Evolutionary conservation across 768 basidiomycete species (phyloP).

Genomic region (Cyclocybe cylindracea): DNA sequence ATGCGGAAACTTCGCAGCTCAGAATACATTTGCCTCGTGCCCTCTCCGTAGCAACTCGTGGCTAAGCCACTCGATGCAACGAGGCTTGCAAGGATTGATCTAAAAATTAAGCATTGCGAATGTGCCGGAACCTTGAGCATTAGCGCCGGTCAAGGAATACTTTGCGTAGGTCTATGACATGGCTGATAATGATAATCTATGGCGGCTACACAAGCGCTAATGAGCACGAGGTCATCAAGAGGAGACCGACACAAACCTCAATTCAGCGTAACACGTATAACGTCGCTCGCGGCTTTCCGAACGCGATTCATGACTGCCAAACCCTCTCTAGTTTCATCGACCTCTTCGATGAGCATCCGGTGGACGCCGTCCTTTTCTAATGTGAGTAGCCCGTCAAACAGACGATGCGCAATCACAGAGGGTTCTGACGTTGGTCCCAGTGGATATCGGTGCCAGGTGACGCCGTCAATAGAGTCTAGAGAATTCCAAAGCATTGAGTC

Average conservation of each 20-base stretch:
- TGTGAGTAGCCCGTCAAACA: slow-evolving; percentile 86
- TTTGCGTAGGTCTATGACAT: no score
- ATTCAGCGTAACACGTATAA: slow-evolving; percentile 23
- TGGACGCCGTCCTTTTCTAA: slow-evolving; percentile 79
- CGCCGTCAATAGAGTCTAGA: slow-evolving; percentile 28
- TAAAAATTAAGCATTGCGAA: no score
- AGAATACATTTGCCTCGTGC: no score
- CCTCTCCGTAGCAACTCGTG: no score
- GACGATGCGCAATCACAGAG: slow-evolving; percentile 68
- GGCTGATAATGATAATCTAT: no score
- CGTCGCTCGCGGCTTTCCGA: slow-evolving; percentile 81
- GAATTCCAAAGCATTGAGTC: slow-evolving; percentile 50
- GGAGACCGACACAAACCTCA: background rate
- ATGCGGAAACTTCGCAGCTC: no score
- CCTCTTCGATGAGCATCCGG: slow-evolving; percentile 83
- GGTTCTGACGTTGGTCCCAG: slow-evolving; percentile 58
- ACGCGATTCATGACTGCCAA: slow-evolving; percentile 95
- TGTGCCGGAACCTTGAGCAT: no score
- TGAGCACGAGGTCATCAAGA: no score
- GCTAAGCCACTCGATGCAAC: no score
- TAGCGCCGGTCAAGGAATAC: no score
- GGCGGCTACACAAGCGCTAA: no score
- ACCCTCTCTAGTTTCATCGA: slow-evolving; percentile 79
- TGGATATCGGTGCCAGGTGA: slow-evolving; percentile 59
- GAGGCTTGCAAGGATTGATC: no score